Conservation (phyloP, 164 flowering plant genomes). For the Sextonia rubra region DNA sequence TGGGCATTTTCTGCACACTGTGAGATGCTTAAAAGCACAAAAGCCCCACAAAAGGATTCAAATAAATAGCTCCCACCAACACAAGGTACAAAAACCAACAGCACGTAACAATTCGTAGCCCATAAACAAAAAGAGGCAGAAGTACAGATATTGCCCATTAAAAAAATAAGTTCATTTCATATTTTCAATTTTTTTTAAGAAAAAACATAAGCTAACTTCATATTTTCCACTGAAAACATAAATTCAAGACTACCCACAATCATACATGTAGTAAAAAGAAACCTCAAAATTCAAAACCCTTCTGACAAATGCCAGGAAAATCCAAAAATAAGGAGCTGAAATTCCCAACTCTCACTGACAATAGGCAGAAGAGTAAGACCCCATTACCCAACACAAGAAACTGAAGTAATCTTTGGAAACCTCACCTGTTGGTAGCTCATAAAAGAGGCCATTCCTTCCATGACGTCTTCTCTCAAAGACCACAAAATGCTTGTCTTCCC, state of each 20-base stretch:
- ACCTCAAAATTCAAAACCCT: neutral
- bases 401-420: neutral
- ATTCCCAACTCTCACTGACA: too few relatives aligned
- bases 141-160: neutral
- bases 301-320: neutral
- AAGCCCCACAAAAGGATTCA: too few relatives aligned
- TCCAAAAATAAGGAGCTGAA: neutral
- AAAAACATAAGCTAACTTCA: neutral
- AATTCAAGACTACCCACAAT: neutral
- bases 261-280: too few relatives aligned
- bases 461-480: neutral
- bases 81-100: neutral
- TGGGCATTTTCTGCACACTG: too few relatives aligned
- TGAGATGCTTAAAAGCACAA: too few relatives aligned
- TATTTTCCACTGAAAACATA: neutral
- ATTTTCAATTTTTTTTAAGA: too few relatives aligned
- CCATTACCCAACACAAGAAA: slow-evolving; percentile 1
- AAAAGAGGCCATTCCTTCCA: slow-evolving; percentile 11
- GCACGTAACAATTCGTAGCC: neutral
- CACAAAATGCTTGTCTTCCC: neutral
- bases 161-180: too few relatives aligned
- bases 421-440: slow-evolving; percentile 11
- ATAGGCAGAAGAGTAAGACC: neutral
- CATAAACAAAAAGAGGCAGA: neutral
- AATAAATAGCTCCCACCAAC: too few relatives aligned